Conservation (phyloP, 371 early-diverging fungal genomes). For the Lichtheimia ramosa region DNA sequence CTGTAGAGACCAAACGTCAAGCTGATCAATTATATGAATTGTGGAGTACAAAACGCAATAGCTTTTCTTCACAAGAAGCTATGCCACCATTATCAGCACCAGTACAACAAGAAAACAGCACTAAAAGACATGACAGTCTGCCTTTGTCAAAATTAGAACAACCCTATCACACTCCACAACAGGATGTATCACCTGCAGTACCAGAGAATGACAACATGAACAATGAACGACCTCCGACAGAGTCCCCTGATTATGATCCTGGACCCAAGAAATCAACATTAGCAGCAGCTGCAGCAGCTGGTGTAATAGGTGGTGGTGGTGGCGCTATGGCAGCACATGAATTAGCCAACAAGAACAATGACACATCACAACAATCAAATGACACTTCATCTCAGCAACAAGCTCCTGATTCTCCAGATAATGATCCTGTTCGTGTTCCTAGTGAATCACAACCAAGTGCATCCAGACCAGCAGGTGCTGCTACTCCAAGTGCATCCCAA, state of each 20-base stretch:
- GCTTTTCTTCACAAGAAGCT: not conserved
- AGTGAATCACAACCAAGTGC: too few species aligned
- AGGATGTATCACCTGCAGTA: not conserved
- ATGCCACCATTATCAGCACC: not conserved
- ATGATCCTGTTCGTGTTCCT: too few species aligned
- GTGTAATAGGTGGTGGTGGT: not conserved
- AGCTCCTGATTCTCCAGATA: too few species aligned
- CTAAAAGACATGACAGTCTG: not conserved
- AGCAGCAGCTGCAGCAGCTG: constrained; percentile 3
- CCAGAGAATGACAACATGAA: not conserved
- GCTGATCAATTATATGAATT: constrained; percentile 1
- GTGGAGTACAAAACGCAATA: not conserved
- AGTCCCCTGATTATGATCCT: too few species aligned
- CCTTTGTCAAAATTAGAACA: not conserved
- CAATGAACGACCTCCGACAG: too few species aligned
- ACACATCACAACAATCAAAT: too few species aligned
- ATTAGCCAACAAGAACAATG: not conserved
- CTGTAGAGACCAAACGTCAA: not conserved
- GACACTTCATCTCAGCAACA: too few species aligned
- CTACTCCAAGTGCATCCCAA: too few species aligned
- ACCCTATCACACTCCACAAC: not conserved
- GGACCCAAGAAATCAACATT: too few species aligned
- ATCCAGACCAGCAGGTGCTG: too few species aligned
- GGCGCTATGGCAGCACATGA: not conserved
- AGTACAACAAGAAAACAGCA: not conserved